Conservation (phyloP, 176 grass and related monocot species). For the Neostapfia colusana region DNA sequence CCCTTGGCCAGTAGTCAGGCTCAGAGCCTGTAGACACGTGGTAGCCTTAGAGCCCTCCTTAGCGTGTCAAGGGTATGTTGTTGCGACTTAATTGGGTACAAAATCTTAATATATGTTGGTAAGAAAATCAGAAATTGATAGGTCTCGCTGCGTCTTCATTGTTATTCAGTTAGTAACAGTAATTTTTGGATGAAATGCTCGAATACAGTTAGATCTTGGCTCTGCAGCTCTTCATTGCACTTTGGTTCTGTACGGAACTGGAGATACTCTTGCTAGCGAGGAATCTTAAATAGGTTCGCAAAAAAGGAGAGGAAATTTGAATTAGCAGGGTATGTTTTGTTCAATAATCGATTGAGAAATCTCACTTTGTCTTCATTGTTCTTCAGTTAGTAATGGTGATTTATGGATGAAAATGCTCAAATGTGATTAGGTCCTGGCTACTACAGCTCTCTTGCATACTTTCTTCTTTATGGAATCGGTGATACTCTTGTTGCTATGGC, state of each 20-base stretch:
- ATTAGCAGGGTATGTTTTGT: neutral
- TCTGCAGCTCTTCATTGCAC: neutral
- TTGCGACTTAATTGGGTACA: no score
- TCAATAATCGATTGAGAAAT: neutral
- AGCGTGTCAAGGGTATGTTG: slow-evolving; percentile 12
- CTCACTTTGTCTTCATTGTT: neutral
- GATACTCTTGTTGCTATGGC: neutral
- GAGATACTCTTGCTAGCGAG: neutral
- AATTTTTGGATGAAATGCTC: neutral
- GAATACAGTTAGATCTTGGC: neutral
- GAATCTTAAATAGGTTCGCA: neutral
- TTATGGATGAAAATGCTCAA: neutral
- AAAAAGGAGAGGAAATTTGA: neutral
- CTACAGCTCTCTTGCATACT: neutral
- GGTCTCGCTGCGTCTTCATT: neutral
- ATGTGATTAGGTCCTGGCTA: neutral
- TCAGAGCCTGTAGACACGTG: no score
- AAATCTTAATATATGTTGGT: neutral
- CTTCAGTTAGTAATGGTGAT: neutral
- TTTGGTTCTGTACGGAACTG: neutral
- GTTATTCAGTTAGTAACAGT: neutral
- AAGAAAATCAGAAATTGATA: neutral
- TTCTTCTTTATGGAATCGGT: neutral
- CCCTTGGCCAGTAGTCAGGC: no score
- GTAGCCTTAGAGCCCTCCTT: no score